Conservation (phyloP, 805 yeast species). For the Candida ortonii region DNA sequence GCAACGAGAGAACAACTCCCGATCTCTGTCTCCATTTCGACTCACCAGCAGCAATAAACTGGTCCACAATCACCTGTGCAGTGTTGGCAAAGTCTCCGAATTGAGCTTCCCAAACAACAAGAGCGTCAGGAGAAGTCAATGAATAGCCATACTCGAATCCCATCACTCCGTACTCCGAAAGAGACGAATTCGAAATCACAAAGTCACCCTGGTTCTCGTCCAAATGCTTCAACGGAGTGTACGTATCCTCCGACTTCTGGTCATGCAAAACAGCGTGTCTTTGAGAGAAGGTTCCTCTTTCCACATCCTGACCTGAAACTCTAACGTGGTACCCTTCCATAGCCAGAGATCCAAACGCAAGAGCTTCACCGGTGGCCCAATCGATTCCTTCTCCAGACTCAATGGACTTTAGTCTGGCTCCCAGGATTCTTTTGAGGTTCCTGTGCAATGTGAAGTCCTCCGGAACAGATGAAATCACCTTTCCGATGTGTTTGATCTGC, state of each 20-base stretch:
- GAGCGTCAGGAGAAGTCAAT: conserved; percentile 93
- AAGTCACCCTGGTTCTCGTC: conserved; percentile 81
- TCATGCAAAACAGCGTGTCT: conserved; percentile 98
- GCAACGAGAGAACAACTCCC: conserved; percentile 90
- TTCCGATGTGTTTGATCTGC: conserved; percentile 75
- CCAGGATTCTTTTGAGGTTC: conserved; percentile 92
- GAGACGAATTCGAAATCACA: conserved; percentile 87
- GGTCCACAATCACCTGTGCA: conserved; percentile 96
- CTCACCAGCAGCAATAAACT: conserved; percentile 95
- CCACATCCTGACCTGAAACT: conserved; percentile 98
- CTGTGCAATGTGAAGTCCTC: conserved; percentile 85
- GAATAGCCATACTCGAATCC: conserved; percentile 99
- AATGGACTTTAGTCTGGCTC: conserved; percentile 74
- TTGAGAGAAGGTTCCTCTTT: conserved; percentile 99
- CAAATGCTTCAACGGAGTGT: conserved; percentile 82
- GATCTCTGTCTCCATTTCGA: conserved; percentile 99
- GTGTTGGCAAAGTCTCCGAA: conserved; percentile 99
- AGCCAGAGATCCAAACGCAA: conserved; percentile 91
- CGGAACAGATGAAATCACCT: conserved; percentile 79
- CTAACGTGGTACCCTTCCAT: conserved; percentile 95
- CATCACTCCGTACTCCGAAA: conserved; percentile 98
- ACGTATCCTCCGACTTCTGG: conserved; percentile 78
- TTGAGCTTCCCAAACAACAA: conserved; percentile 99
- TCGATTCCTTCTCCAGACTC: conserved; percentile 93
- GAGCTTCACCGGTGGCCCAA: conserved; percentile 99